These are phyloP conservation scores for Phanerochaete sordida DNA, from an alignment of 768 basidiomycete species.

Conservation along the genomic window DNA sequence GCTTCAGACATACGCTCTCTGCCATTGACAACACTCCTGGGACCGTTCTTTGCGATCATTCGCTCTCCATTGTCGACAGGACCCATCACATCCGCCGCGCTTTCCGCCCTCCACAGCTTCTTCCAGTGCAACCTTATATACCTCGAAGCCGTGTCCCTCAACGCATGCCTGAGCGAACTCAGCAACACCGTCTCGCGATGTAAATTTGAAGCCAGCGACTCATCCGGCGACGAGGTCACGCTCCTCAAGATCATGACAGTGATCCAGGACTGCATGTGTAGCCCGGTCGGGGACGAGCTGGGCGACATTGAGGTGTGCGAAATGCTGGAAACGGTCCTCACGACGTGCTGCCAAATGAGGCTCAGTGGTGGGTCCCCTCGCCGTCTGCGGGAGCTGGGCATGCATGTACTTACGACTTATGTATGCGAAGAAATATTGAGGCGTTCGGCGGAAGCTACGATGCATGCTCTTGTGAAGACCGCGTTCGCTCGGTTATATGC, in stretches of 20 bases:
- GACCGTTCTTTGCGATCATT: constrained; percentile 91
- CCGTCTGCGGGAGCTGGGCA: not conserved
- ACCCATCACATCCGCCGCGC: constrained; percentile 93
- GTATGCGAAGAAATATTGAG: constrained; percentile 71
- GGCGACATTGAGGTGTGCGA: constrained; percentile 96
- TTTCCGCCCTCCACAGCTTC: constrained; percentile 85
- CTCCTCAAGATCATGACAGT: constrained; percentile 88
- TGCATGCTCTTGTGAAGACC: constrained; percentile 81
- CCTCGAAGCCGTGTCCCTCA: constrained; percentile 50
- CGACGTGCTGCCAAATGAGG: constrained; percentile 95
- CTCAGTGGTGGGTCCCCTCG: constrained; percentile 69
- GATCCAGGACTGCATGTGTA: constrained; percentile 79
- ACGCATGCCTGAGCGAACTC: constrained; percentile 71
- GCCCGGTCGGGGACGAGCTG: constrained; percentile 62
- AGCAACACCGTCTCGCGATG: constrained; percentile 91
- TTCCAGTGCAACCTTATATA: constrained; percentile 76
- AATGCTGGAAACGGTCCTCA: constrained; percentile 96
- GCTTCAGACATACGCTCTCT: constrained; percentile 53
- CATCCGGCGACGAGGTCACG: constrained; percentile 96
- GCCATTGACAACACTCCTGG: constrained; percentile 61
- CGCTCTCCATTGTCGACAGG: constrained; percentile 94
- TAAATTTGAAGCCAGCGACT: constrained; percentile 97
- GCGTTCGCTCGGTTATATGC: constrained; percentile 73
- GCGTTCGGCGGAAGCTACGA: constrained; percentile 82
- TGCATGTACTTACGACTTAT: constrained; percentile 8